Conservation (phyloP, 352 stramenopile genomes). For the Phytophthora meadii region DNA sequence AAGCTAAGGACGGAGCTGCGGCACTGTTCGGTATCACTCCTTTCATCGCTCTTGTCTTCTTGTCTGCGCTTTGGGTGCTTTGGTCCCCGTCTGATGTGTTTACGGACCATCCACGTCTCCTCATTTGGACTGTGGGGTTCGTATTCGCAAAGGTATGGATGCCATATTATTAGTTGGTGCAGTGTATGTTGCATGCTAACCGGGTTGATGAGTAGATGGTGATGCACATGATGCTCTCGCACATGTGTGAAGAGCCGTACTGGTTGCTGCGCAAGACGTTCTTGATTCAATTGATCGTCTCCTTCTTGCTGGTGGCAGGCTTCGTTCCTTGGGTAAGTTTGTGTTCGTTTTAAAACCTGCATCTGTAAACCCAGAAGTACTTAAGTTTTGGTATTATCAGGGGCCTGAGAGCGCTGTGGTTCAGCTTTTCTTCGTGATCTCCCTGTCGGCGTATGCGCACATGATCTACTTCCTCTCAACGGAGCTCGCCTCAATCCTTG, state of each 20-base stretch:
- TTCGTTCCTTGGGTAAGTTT: constrained; percentile 77
- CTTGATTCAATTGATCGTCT: constrained; percentile 62
- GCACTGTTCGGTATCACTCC: constrained; percentile 71
- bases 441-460: constrained; percentile 70
- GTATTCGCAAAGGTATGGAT: constrained; percentile 78
- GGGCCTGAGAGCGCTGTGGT: constrained; percentile 72
- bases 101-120: constrained; percentile 78
- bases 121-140: constrained; percentile 87
- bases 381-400: constrained; percentile 35
- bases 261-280: constrained; percentile 89
- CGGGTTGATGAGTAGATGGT: constrained; percentile 64
- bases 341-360: background rate
- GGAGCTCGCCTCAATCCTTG: constrained; percentile 77
- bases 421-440: constrained; percentile 82
- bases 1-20: constrained; percentile 62
- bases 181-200: too few relatives aligned
- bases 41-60: constrained; percentile 68
- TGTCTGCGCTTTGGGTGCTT: constrained; percentile 79
- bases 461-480: constrained; percentile 87
- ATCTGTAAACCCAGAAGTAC: too few relatives aligned
- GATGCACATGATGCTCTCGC: constrained; percentile 91
- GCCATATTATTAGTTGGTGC: too few relatives aligned
- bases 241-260: constrained; percentile 89
- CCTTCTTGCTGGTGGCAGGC: constrained; percentile 70
- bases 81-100: constrained; percentile 88